Evolutionary conservation across 2,329 filamentous ascomycete species (phyloP), one percentile per base, ranked within the genome.

Genomic region (Curvularia eragrostidis): DNA sequence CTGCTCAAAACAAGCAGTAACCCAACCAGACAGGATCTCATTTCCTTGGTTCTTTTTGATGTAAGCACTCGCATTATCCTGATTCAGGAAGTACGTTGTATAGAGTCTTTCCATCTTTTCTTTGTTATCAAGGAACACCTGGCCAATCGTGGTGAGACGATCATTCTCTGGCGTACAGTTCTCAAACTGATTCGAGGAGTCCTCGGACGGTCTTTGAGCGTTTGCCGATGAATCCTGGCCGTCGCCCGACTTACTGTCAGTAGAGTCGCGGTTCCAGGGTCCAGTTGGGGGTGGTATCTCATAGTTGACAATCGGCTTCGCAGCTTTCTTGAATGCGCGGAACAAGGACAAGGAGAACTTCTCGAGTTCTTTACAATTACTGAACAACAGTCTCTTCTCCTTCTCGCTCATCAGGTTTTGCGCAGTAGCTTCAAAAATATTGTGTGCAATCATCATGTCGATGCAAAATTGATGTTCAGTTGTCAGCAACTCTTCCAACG

Each of bases 361-460:
- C 59, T 96, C 91, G 54, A 99, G 89, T 68, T 97, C 90, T 68
- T 95, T 91, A 3, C 91, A 93, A 71, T 99, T 99, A 62, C 92
- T 89, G 76, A 99, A 99, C 15, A 99, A 87, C 12, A 91, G 84
- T 73, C 93, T 96, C 68, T 96, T 89, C 62, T 96, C 96, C 63
- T 94, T 91, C 41, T 86, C 81, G 42, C 90, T 91, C 26, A 97
- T 85, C 62, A 92, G 87, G 8, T 91, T 87, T 54, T 90, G 88
- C 1, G 92, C 91, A 0, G 95, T 98, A 42, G 91, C 93, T 77
- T 96, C 96, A 82, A 98, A 99, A 53, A 99, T 98, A 72, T 98
- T 93, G 71, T 96, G 92, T 2, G 97, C 90, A 52, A 99, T 94
- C 74, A 93, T 97, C 91, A 99, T 94, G 75, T 99, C 95, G 63